Conservation (phyloP, 75 land plant species). For the Ceratopteris richardii region DNA sequence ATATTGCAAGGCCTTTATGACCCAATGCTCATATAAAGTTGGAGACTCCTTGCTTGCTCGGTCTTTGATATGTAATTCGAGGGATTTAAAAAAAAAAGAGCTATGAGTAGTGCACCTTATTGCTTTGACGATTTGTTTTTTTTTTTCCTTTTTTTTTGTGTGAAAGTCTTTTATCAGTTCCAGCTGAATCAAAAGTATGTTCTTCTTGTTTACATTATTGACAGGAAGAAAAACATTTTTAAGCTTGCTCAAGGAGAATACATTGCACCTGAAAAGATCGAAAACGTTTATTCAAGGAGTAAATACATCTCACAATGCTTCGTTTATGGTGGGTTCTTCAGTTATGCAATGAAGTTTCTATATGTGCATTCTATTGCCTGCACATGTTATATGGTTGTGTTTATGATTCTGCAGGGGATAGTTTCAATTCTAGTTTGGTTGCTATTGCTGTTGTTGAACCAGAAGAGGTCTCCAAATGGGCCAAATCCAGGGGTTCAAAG, state of each 20-base stretch:
- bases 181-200: too few species aligned
- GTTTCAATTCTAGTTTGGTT: slow-evolving; percentile 80
- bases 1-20: too few species aligned
- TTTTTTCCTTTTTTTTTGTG: too few species aligned
- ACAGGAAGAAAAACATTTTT: slow-evolving; percentile 98
- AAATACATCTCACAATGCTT: slow-evolving; percentile 86
- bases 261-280: slow-evolving; percentile 99
- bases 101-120: too few species aligned
- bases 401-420: slow-evolving; percentile 61
- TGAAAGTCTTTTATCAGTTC: too few species aligned
- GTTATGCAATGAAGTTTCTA: neutral
- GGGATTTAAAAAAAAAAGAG: too few species aligned
- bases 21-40: too few species aligned
- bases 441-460: slow-evolving; percentile 80
- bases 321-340: slow-evolving; percentile 63
- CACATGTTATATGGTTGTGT: neutral
- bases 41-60: too few species aligned
- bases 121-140: too few species aligned
- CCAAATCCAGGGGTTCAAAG: slow-evolving; percentile 83
- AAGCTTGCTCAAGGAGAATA: slow-evolving; percentile 99
- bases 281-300: slow-evolving; percentile 91
- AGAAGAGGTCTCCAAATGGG: slow-evolving; percentile 76
- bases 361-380: neutral
- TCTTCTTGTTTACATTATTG: neutral
- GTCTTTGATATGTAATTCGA: too few species aligned